Conservation (phyloP, 2,329 filamentous ascomycete species). For the Fusarium liriodendri region DNA sequence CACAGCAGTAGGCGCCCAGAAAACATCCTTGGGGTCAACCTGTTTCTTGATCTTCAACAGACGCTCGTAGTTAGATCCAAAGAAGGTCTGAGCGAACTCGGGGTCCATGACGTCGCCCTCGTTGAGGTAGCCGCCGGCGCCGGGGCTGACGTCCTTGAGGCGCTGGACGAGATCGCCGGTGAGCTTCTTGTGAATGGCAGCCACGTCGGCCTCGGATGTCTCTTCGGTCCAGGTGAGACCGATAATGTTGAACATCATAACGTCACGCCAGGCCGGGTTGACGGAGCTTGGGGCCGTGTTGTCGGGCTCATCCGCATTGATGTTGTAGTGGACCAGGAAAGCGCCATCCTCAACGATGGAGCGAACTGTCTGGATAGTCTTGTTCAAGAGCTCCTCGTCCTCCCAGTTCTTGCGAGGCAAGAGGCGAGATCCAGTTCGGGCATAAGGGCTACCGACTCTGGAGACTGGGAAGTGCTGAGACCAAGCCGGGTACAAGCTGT, state of each 20-base stretch:
- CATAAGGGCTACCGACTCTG: constrained; percentile 32
- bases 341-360: constrained; percentile 37
- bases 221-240: constrained; percentile 31
- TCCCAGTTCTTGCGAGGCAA: constrained; percentile 50
- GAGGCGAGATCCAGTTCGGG: constrained; percentile 51
- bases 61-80: constrained; percentile 42
- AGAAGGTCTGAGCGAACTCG: constrained; percentile 42
- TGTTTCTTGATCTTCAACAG: constrained; percentile 46
- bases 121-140: constrained; percentile 44
- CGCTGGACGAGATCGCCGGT: constrained; percentile 46
- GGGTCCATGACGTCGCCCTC: constrained; percentile 49
- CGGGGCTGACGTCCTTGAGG: constrained; percentile 43
- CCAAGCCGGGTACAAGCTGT: constrained; percentile 52
- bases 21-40: constrained; percentile 45
- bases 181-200: constrained; percentile 44
- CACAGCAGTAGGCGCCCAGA: constrained; percentile 33
- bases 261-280: constrained; percentile 61
- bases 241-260: constrained; percentile 51
- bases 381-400: constrained; percentile 20
- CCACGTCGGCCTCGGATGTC: constrained; percentile 20
- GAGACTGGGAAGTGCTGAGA: constrained; percentile 52
- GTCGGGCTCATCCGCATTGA: constrained; percentile 34
- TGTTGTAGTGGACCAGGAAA: constrained; percentile 41
- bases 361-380: constrained; percentile 36
- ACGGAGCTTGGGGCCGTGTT: constrained; percentile 47